Percentiles rank a stretch among this genome's conserved stretches.
These are phyloP conservation scores for Pichia sp. DNA, from an alignment of 1,139 yeast genomes.

Conservation along the genomic window DNA sequence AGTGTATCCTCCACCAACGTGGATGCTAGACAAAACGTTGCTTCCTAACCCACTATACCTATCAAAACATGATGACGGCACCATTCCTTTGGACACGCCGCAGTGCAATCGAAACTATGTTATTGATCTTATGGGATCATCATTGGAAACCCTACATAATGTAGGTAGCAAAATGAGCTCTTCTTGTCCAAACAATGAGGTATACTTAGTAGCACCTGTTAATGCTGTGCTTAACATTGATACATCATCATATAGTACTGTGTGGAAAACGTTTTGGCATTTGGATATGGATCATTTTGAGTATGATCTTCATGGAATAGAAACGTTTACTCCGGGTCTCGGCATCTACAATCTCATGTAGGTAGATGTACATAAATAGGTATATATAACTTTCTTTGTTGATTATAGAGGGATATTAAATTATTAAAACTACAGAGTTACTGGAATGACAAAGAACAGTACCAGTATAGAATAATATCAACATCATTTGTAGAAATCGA, in stretches of 20 bases:
- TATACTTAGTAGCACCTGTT: conserved; percentile 26
- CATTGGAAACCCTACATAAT: conserved; percentile 29
- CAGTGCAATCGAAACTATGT: background rate
- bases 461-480: background rate
- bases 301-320: conserved; percentile 33
- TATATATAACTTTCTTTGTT: background rate
- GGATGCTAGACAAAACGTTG: conserved; percentile 46
- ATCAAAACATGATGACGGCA: conserved; percentile 1
- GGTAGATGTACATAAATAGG: background rate
- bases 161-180: conserved; percentile 17
- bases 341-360: conserved; percentile 44
- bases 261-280: conserved; percentile 49
- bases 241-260: background rate
- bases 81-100: background rate
- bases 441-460: background rate
- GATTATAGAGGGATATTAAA: background rate
- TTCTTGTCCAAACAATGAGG: background rate
- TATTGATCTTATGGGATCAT: conserved; percentile 60
- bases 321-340: conserved; percentile 56
- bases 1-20: conserved; percentile 88
- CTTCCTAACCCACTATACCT: conserved; percentile 4
- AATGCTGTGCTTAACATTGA: conserved; percentile 24
- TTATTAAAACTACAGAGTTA: background rate
- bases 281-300: conserved; percentile 70
- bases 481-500: conserved; percentile 84